Evolutionary conservation across 2,329 filamentous ascomycete species (phyloP), one percentile per base, ranked within the genome.

Genomic region (Botrytis fabae): DNA sequence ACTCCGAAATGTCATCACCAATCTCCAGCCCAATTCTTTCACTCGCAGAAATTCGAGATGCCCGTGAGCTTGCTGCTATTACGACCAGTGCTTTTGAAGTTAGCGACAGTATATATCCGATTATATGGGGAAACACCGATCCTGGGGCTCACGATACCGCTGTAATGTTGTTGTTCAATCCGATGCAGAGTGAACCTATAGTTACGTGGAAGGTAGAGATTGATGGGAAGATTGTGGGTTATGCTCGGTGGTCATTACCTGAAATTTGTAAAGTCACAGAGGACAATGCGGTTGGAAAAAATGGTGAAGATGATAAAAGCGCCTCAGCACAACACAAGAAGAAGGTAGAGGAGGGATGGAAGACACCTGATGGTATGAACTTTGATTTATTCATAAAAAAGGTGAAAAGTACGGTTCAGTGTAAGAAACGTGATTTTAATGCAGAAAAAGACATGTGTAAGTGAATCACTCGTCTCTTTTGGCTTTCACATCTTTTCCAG

Each of bases 371-470:
- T 8, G 46, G 70, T n/a, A 42, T 71, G 46, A 71, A 66, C n/a
- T 32, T 65, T 16, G 46, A 57, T 35, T 25, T 71, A n/a, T 71
- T 66, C 16, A 66, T 71, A 61, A 25, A 9, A 12, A 71, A 71
- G n/a, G 14, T 66, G 28, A 44, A 46, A 38, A n/a, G 46, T 4
- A 20, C 16, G 32, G 25, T n/a, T 25, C 61, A 48, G 25, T 51
- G 22, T 8, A 66, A 51, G 38, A 20, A 65, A 22, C 46, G 60
- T 16, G 48, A 66, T 59, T 71, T 32, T 71, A 16, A 66, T 40
- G 7, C 22, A 10, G 25, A 32, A 8, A 38, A 2, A 35, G 70
- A 66, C 22, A 71, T 71, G 32, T 16, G 61, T 71, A 46, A 38
- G 48, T 16, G 2, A 9, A 44, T 10, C 16, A 44, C 22, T 16